phyloP scores from a whole-genome alignment of 129 eudicot genomes.

The Flaveria robusta region DNA sequence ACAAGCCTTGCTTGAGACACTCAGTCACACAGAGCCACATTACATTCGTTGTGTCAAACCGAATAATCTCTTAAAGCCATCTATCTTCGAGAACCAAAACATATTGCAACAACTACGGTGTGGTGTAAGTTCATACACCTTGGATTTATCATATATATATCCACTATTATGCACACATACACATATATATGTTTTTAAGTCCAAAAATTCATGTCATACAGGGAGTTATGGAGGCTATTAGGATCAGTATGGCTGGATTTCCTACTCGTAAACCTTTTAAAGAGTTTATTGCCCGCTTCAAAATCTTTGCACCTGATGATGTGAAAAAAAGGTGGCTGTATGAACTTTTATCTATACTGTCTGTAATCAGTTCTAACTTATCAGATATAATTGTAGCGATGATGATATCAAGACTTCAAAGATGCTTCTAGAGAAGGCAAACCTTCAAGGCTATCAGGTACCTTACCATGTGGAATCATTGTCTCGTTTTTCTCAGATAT shows the following conservation, averaged over 20 bases:
- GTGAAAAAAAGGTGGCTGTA: constrained; percentile 55
- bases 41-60: constrained; percentile 95
- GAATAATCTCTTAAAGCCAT: constrained; percentile 82
- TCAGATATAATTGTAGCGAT: constrained; percentile 32
- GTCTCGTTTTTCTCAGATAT: constrained; percentile 2
- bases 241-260: constrained; percentile 95
- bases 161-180: neutral
- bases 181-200: neutral
- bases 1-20: constrained; percentile 84
- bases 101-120: constrained; percentile 92
- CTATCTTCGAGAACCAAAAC: constrained; percentile 76
- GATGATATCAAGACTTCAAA: constrained; percentile 64
- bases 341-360: constrained; percentile 1
- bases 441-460: constrained; percentile 86
- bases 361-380: constrained; percentile 18
- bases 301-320: constrained; percentile 69
- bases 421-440: constrained; percentile 60
- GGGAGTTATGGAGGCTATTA: constrained; percentile 98
- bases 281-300: constrained; percentile 70
- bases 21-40: constrained; percentile 91
- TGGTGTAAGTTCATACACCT: constrained; percentile 66
- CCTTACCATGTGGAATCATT: neutral
- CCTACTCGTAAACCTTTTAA: constrained; percentile 83
- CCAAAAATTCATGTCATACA: constrained; percentile 28
- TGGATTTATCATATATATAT: constrained; percentile 12